Conservation (phyloP, 208 protist genomes). For the Leishmania major region DNA sequence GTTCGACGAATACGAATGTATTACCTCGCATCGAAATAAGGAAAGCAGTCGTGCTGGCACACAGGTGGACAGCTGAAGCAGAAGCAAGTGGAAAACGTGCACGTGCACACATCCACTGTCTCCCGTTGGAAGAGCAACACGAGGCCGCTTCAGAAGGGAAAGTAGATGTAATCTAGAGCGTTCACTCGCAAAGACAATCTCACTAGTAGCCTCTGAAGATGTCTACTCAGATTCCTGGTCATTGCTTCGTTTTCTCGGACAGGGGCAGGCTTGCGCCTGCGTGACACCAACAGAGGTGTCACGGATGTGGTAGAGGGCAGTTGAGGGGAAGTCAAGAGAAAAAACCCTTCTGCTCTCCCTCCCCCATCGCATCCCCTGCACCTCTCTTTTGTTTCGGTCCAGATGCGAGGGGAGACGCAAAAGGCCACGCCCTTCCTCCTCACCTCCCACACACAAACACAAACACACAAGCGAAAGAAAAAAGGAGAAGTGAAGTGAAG, state of each 20-base stretch:
- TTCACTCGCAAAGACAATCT: background rate
- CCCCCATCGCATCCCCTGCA: background rate
- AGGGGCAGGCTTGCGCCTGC: background rate
- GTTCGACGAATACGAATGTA: background rate
- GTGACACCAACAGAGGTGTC: too few relatives aligned
- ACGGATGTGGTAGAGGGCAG: background rate
- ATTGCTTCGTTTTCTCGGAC: background rate
- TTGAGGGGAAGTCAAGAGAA: background rate
- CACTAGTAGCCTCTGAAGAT: background rate
- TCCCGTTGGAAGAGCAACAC: background rate
- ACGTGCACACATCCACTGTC: background rate
- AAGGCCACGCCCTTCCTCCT: background rate
- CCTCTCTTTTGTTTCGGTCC: background rate
- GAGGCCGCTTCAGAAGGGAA: background rate
- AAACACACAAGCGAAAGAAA: too few relatives aligned
- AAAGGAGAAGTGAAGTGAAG: background rate
- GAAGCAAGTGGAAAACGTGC: background rate
- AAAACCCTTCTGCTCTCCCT: background rate
- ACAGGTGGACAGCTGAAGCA: background rate
- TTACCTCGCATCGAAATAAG: background rate
- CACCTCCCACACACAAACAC: too few relatives aligned
- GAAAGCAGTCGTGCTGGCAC: background rate
- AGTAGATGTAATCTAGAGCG: background rate
- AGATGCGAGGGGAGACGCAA: too few relatives aligned
- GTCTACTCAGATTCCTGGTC: background rate